These are phyloP conservation scores for Dothistroma septosporum DNA, from an alignment of 2,329 filamentous ascomycete genomes.

Conservation along the genomic window DNA sequence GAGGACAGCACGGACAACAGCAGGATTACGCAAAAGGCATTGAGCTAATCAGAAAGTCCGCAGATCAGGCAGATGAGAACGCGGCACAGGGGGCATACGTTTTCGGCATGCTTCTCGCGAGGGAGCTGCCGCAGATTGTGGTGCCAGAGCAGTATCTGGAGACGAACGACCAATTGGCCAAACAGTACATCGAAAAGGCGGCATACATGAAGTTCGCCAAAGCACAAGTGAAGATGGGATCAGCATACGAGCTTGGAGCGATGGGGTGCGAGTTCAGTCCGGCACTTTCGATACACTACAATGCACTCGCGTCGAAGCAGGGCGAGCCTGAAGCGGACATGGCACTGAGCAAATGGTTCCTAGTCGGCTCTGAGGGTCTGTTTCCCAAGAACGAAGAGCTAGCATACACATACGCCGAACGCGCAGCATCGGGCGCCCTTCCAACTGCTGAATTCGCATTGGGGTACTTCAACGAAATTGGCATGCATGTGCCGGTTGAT, in stretches of 20 bases:
- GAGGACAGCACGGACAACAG: conserved; percentile 85
- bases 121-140: conserved; percentile 84
- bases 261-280: conserved; percentile 94
- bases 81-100: conserved; percentile 90
- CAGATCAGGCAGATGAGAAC: conserved; percentile 88
- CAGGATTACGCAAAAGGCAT: conserved; percentile 76
- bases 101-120: conserved; percentile 84
- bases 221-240: conserved; percentile 94
- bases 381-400: conserved; percentile 95
- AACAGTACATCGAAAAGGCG: conserved; percentile 90
- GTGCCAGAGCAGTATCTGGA: conserved; percentile 70
- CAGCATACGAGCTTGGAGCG: conserved; percentile 90
- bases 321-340: conserved; percentile 91
- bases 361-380: conserved; percentile 87
- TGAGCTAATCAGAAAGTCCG: conserved; percentile 76
- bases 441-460: conserved; percentile 92
- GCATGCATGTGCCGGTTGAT: conserved; percentile 83
- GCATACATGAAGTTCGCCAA: conserved; percentile 95
- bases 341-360: conserved; percentile 96
- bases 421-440: conserved; percentile 76
- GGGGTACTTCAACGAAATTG: conserved; percentile 96
- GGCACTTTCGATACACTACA: conserved; percentile 89
- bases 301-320: conserved; percentile 84
- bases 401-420: conserved; percentile 83
- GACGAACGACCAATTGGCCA: conserved; percentile 67